A percentile compares a stretch with the other conserved stretches of the same genome.
Conservation (phyloP, 768 basidiomycete genomes). For the Tremella mesenterica region DNA sequence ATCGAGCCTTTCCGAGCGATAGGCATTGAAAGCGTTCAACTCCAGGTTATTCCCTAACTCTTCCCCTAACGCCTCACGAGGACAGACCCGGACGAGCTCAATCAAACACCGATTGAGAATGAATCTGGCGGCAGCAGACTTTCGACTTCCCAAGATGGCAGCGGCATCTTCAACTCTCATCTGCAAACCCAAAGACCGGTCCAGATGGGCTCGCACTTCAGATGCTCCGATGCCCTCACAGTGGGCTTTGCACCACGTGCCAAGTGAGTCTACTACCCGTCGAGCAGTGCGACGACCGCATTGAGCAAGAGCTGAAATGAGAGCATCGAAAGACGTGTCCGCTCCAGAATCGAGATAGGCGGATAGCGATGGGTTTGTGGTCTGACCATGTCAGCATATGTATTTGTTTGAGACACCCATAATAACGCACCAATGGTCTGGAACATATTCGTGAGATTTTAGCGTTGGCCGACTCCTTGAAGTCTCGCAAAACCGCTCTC, state of each 20-base stretch:
- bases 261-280: conserved; percentile 73
- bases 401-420: neutral
- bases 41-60: conserved; percentile 71
- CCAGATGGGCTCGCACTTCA: conserved; percentile 37
- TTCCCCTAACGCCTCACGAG: conserved; percentile 71
- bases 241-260: conserved; percentile 76
- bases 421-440: conserved; percentile 55
- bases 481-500: conserved; percentile 78
- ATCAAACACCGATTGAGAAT: conserved; percentile 82
- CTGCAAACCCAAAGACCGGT: conserved; percentile 18
- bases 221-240: conserved; percentile 48
- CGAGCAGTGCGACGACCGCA: conserved; percentile 77
- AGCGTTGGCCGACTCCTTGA: conserved; percentile 66
- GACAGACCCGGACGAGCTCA: conserved; percentile 60
- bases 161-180: conserved; percentile 40
- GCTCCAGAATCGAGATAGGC: conserved; percentile 62
- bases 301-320: conserved; percentile 71
- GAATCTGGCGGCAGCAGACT: conserved; percentile 65
- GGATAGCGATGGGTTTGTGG: conserved; percentile 59
- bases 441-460: conserved; percentile 70
- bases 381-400: too few species aligned
- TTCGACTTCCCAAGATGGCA: conserved; percentile 34
- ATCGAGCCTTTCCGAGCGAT: conserved; percentile 40
- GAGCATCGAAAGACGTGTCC: conserved; percentile 73
- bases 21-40: conserved; percentile 78